Evolutionary conservation across 768 basidiomycete species (phyloP), one percentile per base, ranked within the genome.

Genomic region (Tylopilus subfusipes): DNA sequence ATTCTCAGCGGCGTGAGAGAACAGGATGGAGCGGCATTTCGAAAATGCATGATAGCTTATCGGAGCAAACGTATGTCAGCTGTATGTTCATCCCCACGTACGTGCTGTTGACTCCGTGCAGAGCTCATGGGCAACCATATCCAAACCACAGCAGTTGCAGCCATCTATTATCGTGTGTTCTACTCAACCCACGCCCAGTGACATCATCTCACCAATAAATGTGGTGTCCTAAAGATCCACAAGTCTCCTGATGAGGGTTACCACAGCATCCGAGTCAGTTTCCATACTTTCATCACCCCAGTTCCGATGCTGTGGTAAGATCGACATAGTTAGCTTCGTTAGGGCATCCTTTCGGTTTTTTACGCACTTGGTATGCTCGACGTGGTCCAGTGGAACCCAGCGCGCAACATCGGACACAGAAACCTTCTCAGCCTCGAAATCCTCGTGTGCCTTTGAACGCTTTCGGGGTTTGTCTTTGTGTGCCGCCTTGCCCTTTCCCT

Each of bases 271-370:
- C 75, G 76, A 31, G 74, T 81, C 45, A 78, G 70, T 50, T 81
- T 80, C 88, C 88, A 91, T 50, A 90, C 78, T 72, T 91, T 90
- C 63, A 81, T 63, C 33, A 87, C 81, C 24, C 89, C 89, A 14
- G 85, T 89, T 57, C 87, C 82, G 60, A 88, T 82, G 64, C 88
- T 91, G 62, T 34, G 52, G 50, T 10, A 27, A 48, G 38, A 21
- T 34, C 36, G 42, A 19, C 19, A 40, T 16, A 13, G 27, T 59
- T 13, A 66, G 43, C 16, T 33, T 38, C 16, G 7, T 24, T 21
- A 2, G 19, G 29, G 25, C 29, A 19, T 22, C 48, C 30, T 30
- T 49, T n/a, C 54, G 19, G 50, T 42, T 39, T 43, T 43, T 43
- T 39, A 80, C 82, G 66, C 75, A 86, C 89, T 89, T 88, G 46